A percentile compares a stretch with the other conserved stretches of the same genome.
These are phyloP conservation scores for Epipyxis sp. DNA, from an alignment of 108 stramenopile species.

Conservation along the genomic window DNA sequence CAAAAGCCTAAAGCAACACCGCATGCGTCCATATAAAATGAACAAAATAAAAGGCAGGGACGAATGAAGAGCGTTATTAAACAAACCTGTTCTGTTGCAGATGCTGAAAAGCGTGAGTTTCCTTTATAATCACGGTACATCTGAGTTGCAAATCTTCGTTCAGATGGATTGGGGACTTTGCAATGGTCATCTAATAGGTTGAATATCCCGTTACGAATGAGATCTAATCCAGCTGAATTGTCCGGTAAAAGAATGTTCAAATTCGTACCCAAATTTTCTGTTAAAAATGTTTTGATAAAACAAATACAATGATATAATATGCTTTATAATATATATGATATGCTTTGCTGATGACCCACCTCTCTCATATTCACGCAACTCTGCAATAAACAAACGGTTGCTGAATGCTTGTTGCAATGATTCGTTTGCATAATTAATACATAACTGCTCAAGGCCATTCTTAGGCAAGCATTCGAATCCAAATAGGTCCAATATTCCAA, in stretches of 20 bases:
- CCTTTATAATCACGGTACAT: neutral
- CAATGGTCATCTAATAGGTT: neutral
- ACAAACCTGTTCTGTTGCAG: neutral
- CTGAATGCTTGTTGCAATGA: constrained; percentile 61
- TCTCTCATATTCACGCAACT: constrained; percentile 38
- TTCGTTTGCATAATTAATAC: constrained; percentile 61
- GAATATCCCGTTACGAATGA: neutral
- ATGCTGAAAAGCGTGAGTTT: neutral
- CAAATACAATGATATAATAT: too few species aligned
- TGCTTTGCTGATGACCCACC: too few species aligned
- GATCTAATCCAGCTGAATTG: neutral
- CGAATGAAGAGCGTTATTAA: too few species aligned
- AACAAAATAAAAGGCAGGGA: too few species aligned
- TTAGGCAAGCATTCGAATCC: constrained; percentile 40
- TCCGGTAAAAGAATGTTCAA: too few species aligned
- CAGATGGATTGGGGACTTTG: constrained; percentile 15
- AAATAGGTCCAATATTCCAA: constrained; percentile 42
- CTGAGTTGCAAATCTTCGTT: neutral
- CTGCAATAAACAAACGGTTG: constrained; percentile 47
- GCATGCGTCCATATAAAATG: too few species aligned
- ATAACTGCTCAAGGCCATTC: constrained; percentile 52
- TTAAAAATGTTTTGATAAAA: too few species aligned
- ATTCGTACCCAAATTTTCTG: too few species aligned
- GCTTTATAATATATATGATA: too few species aligned
- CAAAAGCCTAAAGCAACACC: too few species aligned